Conservation (phyloP, 257 asterid species). For the Salvia rosmarinus region DNA sequence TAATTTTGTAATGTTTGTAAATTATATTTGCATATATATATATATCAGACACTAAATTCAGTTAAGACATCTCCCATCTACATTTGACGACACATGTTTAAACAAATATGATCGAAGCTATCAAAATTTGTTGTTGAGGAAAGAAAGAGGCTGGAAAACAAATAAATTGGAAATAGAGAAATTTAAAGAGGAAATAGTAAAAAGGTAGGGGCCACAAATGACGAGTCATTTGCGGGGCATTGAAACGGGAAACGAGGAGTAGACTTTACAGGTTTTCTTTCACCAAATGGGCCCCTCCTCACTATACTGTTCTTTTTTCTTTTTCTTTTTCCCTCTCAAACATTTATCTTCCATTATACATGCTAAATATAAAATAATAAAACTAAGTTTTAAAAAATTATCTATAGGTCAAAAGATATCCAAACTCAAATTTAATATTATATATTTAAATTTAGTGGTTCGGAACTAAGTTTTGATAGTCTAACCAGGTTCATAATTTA, state of each 20-base stretch:
- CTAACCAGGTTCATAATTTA: too few relatives aligned
- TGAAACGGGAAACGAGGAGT: constrained; percentile 75
- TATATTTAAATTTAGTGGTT: too few relatives aligned
- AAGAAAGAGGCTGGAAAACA: neutral
- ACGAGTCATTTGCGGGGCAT: constrained; percentile 44
- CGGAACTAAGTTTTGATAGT: too few relatives aligned
- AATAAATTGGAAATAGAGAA: constrained; percentile 19
- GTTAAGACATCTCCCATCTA: neutral
- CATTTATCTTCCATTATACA: too few relatives aligned
- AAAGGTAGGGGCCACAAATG: constrained; percentile 42
- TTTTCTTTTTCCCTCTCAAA: neutral
- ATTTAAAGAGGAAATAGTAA: constrained; percentile 33
- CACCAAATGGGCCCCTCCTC: constrained; percentile 19
- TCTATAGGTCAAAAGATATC: too few relatives aligned
- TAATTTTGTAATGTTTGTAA: too few relatives aligned
- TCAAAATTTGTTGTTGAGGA: neutral
- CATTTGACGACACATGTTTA: neutral
- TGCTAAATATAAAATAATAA: too few relatives aligned
- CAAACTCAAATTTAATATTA: too few relatives aligned
- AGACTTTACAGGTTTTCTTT: constrained; percentile 35
- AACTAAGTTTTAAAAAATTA: too few relatives aligned
- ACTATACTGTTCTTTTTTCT: constrained; percentile 13
- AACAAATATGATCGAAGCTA: neutral
- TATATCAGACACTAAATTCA: neutral
- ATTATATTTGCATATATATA: too few relatives aligned